phyloP scores from a whole-genome alignment of 352 stramenopile genomes.

The Paralagenidium karlingii region DNA sequence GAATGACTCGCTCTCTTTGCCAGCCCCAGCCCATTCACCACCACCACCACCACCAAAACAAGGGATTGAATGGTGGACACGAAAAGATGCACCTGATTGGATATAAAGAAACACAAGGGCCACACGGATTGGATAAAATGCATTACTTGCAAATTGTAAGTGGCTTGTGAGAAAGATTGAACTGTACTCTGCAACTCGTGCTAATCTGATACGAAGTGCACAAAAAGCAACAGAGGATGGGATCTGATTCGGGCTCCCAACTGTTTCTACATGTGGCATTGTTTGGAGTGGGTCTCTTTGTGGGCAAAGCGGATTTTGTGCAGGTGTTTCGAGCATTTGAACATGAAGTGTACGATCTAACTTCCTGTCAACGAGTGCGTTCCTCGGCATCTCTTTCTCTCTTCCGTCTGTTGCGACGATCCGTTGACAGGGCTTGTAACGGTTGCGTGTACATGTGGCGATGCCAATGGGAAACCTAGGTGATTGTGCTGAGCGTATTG shows the following conservation, averaged over 20 bases:
- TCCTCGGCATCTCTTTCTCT: not conserved
- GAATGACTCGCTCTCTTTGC: no score
- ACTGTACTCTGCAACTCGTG: no score
- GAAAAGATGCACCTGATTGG: conserved; percentile 10
- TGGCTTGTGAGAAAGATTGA: conserved; percentile 4
- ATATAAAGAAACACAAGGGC: conserved; percentile 12
- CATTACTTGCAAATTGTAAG: conserved; percentile 2
- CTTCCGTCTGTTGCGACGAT: not conserved
- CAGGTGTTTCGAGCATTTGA: conserved; percentile 24
- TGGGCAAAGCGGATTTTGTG: conserved; percentile 41
- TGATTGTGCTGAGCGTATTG: conserved; percentile 5
- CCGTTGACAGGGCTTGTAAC: not conserved
- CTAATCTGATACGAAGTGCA: no score
- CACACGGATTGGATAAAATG: conserved; percentile 18
- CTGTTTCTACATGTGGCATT: conserved; percentile 51
- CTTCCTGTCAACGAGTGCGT: conserved; percentile 31
- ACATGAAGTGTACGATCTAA: conserved; percentile 28
- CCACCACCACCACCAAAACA: no score
- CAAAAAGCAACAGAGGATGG: conserved; percentile 10
- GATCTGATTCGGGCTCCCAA: conserved; percentile 26
- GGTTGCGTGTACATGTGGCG: not conserved
- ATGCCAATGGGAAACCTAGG: conserved; percentile 2
- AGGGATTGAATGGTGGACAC: conserved; percentile 1
- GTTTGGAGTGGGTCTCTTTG: conserved; percentile 42
- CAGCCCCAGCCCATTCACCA: no score